Percentiles rank a stretch among this genome's conserved stretches.
These are phyloP conservation scores for Stachybotrys echinatus DNA, from an alignment of 2,329 filamentous ascomycete species.

Conservation along the genomic window DNA sequence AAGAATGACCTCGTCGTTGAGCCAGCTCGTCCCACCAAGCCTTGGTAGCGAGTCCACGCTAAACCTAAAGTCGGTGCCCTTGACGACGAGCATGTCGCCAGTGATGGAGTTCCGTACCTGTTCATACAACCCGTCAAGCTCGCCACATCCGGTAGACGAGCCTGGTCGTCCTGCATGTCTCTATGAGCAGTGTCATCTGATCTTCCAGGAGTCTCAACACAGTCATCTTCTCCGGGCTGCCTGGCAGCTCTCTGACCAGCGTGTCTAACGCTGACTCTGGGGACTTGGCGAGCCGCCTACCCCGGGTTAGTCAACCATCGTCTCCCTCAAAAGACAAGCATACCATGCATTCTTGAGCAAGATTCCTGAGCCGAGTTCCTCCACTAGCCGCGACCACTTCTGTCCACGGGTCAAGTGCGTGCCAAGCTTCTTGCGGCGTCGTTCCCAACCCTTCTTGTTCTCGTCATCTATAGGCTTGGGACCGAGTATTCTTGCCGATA, in stretches of 20 bases:
- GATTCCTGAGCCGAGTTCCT: slow-evolving; percentile 3
- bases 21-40: background rate
- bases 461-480: slow-evolving; percentile 2
- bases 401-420: slow-evolving; percentile 3
- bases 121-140: slow-evolving; percentile 2
- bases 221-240: slow-evolving; percentile 2
- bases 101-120: background rate
- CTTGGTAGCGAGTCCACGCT: background rate
- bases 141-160: background rate
- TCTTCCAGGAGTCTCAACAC: slow-evolving; percentile 4
- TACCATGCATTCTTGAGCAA: slow-evolving; percentile 5
- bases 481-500: background rate
- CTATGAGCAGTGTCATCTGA: slow-evolving; percentile 3
- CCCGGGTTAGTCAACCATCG: background rate
- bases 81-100: background rate
- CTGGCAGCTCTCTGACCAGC: slow-evolving; percentile 2
- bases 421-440: slow-evolving; percentile 1
- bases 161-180: background rate
- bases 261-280: slow-evolving; percentile 1
- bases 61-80: background rate
- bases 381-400: slow-evolving; percentile 5
- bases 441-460: background rate
- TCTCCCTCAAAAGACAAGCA: background rate
- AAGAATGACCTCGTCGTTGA: slow-evolving; percentile 1
- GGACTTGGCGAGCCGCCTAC: slow-evolving; percentile 6